These are phyloP conservation scores for Juncus effusus DNA, from an alignment of 176 grass and related monocot species.

Conservation along the genomic window DNA sequence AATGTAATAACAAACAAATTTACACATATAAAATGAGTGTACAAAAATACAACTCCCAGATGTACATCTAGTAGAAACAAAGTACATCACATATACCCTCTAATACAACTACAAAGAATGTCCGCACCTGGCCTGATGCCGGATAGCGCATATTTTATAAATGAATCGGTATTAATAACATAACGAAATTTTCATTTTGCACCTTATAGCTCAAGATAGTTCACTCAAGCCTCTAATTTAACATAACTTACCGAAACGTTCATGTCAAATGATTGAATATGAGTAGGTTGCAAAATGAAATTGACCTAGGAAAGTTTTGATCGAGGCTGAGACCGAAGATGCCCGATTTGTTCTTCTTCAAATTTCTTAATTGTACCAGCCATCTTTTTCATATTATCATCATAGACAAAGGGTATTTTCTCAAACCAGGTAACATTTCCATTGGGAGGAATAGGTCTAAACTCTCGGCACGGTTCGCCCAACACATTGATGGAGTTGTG, in stretches of 20 bases:
- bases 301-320: conserved; percentile 1
- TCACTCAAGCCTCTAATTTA: conserved; percentile 1
- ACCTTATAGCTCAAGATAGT: conserved; percentile 7
- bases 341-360: conserved; percentile 37
- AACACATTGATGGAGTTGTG: conserved; percentile 87
- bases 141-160: conserved; percentile 25
- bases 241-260: neutral
- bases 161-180: conserved; percentile 21
- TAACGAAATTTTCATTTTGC: conserved; percentile 12
- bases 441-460: conserved; percentile 46
- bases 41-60: conserved; percentile 6
- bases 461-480: conserved; percentile 59
- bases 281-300: conserved; percentile 2
- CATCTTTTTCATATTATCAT: conserved; percentile 58
- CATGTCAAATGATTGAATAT: neutral
- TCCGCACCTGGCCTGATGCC: conserved; percentile 9
- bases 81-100: conserved; percentile 4
- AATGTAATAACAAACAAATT: conserved; percentile 2
- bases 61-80: conserved; percentile 15
- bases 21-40: conserved; percentile 19
- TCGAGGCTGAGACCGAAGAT: conserved; percentile 12
- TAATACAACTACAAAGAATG: conserved; percentile 37
- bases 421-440: conserved; percentile 66
- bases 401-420: conserved; percentile 75
- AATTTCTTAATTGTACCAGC: conserved; percentile 35